These are phyloP conservation scores for Oryza punctata DNA, from an alignment of 176 grass and related monocot species.

Conservation along the genomic window DNA sequence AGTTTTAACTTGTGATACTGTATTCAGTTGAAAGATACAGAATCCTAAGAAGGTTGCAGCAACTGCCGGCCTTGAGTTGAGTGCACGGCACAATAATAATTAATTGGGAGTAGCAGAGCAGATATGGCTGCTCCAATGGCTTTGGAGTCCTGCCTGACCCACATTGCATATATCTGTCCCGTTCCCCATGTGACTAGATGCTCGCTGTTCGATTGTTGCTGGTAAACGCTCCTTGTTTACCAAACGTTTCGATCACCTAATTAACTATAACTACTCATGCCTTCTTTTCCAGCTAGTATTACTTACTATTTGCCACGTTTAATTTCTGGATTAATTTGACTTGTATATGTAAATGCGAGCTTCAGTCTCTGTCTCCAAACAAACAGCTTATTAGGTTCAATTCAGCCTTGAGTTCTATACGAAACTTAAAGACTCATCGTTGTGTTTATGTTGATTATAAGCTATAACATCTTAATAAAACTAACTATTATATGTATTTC, in stretches of 20 bases:
- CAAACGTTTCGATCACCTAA: neutral
- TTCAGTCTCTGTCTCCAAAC: neutral
- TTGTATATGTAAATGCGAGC: neutral
- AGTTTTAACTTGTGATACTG: neutral
- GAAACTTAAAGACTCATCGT: neutral
- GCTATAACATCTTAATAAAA: too few relatives aligned
- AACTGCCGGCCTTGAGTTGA: neutral
- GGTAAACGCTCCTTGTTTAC: neutral
- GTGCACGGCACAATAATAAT: neutral
- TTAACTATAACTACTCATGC: neutral
- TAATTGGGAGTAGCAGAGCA: neutral
- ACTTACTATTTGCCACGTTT: neutral
- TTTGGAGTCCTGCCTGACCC: neutral
- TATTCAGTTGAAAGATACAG: too few relatives aligned
- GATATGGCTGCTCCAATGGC: constrained; percentile 19
- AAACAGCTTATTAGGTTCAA: neutral
- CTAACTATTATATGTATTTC: too few relatives aligned
- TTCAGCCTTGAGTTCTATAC: neutral
- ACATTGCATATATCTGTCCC: neutral
- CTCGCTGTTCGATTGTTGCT: neutral
- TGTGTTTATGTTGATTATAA: too few relatives aligned
- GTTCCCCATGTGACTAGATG: constrained; percentile 2
- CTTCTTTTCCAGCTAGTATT: neutral
- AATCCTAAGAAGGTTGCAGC: neutral
- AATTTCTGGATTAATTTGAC: neutral